phyloP scores from a whole-genome alignment of 768 basidiomycete species.

The Termitomyces heimii region DNA sequence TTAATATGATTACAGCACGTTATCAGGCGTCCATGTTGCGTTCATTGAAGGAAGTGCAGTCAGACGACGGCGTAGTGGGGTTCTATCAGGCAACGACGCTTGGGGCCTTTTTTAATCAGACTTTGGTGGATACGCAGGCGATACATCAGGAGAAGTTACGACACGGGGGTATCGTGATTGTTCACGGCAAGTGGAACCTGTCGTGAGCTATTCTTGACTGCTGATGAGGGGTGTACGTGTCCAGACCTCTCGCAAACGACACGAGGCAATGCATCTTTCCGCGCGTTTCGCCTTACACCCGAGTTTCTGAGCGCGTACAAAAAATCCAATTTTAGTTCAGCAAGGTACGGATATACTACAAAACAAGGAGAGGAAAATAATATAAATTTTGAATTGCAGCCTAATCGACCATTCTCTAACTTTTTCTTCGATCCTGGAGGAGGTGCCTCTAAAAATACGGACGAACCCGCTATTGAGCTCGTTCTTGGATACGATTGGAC shows the following conservation, averaged over 20 bases:
- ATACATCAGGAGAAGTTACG: slow-evolving; percentile 81
- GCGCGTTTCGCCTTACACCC: slow-evolving; percentile 79
- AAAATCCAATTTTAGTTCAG: slow-evolving; percentile 76
- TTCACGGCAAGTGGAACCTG: slow-evolving; percentile 56
- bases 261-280: slow-evolving; percentile 83
- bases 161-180: slow-evolving; percentile 80
- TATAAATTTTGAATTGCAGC: slow-evolving; percentile 32
- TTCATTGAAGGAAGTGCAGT: slow-evolving; percentile 84
- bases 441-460: slow-evolving; percentile 80
- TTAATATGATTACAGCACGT: slow-evolving; percentile 41
- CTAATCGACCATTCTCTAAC: slow-evolving; percentile 76
- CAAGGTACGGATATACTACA: slow-evolving; percentile 51
- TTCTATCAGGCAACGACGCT: slow-evolving; percentile 89
- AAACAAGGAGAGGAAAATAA: slow-evolving; percentile 3
- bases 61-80: slow-evolving; percentile 88
- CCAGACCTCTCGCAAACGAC: slow-evolving; percentile 73
- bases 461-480: slow-evolving; percentile 76
- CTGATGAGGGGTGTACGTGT: background rate
- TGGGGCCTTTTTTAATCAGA: slow-evolving; percentile 82
- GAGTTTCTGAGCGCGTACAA: slow-evolving; percentile 80
- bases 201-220: background rate
- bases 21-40: slow-evolving; percentile 84
- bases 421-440: slow-evolving; percentile 80
- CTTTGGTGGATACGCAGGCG: slow-evolving; percentile 75
- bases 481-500: slow-evolving; percentile 63